phyloP scores from a whole-genome alignment of 106 monocot genomes.

The Dioscorea alata region DNA sequence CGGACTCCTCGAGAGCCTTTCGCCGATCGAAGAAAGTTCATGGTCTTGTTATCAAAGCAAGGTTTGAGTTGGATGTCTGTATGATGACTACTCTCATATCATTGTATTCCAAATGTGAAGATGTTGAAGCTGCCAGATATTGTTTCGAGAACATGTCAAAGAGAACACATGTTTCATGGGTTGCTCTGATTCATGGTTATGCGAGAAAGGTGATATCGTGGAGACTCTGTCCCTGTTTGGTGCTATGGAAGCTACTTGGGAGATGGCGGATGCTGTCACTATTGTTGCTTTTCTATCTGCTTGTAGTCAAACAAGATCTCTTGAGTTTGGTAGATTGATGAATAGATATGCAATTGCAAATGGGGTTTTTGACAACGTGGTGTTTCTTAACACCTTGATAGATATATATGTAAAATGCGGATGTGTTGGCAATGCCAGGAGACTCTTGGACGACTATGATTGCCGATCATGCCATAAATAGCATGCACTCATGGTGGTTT shows the following conservation, averaged over 20 bases:
- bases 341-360: too few relatives aligned
- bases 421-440: slow-evolving; percentile 15
- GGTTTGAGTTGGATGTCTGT: too few relatives aligned
- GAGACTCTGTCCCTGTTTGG: slow-evolving; percentile 19
- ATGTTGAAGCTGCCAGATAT: slow-evolving; percentile 13
- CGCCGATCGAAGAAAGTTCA: too few relatives aligned
- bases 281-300: slow-evolving; percentile 33
- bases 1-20: too few relatives aligned
- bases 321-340: too few relatives aligned
- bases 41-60: too few relatives aligned
- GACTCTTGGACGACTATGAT: slow-evolving; percentile 44
- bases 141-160: slow-evolving; percentile 19
- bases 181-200: slow-evolving; percentile 23
- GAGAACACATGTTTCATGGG: slow-evolving; percentile 33
- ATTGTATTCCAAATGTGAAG: slow-evolving; percentile 28
- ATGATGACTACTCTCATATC: too few relatives aligned
- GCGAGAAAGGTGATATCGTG: slow-evolving; percentile 10
- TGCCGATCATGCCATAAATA: slow-evolving; percentile 30
- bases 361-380: neutral
- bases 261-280: slow-evolving; percentile 29
- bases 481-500: slow-evolving; percentile 43
- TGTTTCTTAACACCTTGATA: slow-evolving; percentile 26
- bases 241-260: slow-evolving; percentile 29
- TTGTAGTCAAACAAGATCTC: slow-evolving; percentile 25
- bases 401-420: slow-evolving; percentile 51